Evolutionary conservation across 2,329 filamentous ascomycete species (phyloP).

Genomic region (Rhynchosporium agropyri): DNA sequence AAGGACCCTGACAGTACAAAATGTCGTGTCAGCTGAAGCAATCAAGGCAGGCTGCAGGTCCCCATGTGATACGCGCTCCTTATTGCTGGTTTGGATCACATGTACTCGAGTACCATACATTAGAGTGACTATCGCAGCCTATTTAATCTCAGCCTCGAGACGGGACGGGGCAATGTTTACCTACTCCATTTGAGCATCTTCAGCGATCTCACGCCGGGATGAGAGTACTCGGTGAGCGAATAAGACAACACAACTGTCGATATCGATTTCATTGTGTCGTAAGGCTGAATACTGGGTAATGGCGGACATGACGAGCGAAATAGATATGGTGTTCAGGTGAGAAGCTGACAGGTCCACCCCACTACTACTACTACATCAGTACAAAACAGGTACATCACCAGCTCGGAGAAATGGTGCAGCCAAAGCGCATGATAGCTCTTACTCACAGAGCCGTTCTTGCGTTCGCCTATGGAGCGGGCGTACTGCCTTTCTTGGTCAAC

Average conservation of each 20-base stretch:
- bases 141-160: neutral
- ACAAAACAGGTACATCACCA: neutral
- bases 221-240: constrained; percentile 16
- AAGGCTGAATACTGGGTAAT: constrained; percentile 6
- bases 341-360: constrained; percentile 19
- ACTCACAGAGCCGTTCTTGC: neutral
- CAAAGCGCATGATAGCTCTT: neutral
- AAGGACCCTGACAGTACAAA: neutral
- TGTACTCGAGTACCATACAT: neutral
- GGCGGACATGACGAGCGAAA: neutral
- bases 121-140: neutral
- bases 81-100: neutral
- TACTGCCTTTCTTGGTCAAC: constrained; percentile 5
- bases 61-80: neutral
- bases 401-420: neutral
- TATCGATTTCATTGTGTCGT: neutral
- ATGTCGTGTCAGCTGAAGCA: neutral
- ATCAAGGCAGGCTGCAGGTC: neutral
- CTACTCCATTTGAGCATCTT: neutral
- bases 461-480: constrained; percentile 8
- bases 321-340: constrained; percentile 20
- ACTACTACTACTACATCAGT: neutral
- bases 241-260: neutral
- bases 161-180: neutral
- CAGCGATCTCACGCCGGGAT: neutral